phyloP scores from a whole-genome alignment of 306 rosid species.

The Gynostemma pentaphyllum region DNA sequence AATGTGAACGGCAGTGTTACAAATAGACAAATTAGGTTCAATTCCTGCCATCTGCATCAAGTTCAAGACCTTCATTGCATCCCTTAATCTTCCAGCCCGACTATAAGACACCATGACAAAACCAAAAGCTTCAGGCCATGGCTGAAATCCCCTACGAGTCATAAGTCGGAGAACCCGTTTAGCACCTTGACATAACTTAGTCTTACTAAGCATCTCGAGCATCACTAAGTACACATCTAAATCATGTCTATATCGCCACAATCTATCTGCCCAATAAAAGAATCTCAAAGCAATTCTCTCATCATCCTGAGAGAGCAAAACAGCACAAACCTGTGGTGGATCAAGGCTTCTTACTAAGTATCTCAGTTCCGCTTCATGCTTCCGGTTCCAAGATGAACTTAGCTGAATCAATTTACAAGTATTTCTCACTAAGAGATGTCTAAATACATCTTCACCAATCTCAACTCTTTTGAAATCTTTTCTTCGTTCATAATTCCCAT shows the following conservation, averaged over 20 bases:
- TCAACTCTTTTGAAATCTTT: constrained; percentile 34
- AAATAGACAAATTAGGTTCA: constrained; percentile 53
- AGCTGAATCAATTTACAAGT: constrained; percentile 49
- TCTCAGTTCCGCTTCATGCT: constrained; percentile 51
- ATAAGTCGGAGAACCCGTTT: constrained; percentile 60
- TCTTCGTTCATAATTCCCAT: constrained; percentile 10
- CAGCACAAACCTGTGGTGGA: constrained; percentile 69
- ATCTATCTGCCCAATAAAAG: constrained; percentile 84
- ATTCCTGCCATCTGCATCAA: constrained; percentile 90
- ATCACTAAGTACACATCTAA: constrained; percentile 46
- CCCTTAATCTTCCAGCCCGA: constrained; percentile 61
- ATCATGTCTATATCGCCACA: constrained; percentile 67
- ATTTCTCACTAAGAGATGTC: constrained; percentile 68
- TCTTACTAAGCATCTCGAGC: constrained; percentile 69
- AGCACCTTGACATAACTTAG: constrained; percentile 80
- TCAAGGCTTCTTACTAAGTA: constrained; percentile 62
- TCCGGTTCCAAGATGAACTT: constrained; percentile 62
- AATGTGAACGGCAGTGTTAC: constrained; percentile 68
- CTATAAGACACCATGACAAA: constrained; percentile 72
- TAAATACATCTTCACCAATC: constrained; percentile 37
- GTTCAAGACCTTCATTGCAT: constrained; percentile 54
- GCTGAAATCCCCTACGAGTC: constrained; percentile 47
- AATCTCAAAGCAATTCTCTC: constrained; percentile 67
- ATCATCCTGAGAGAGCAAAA: constrained; percentile 56
- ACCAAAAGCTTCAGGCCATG: constrained; percentile 57